phyloP scores from a whole-genome alignment of 352 stramenopile species.

The Phytophthora capsici region DNA sequence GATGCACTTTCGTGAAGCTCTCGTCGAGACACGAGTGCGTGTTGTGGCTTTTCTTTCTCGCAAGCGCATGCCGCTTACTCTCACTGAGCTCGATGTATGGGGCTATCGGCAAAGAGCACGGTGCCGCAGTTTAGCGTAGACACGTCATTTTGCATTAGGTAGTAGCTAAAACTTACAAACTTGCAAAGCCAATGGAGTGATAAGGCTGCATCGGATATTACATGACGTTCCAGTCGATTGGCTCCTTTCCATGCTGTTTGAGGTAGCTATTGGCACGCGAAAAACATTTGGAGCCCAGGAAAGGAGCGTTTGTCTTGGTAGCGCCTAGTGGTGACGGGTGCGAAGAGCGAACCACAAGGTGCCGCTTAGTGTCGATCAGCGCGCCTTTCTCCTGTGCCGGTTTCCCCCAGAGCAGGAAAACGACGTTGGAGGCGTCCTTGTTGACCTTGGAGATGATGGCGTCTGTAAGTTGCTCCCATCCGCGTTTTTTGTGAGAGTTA shows the following conservation, averaged over 20 bases:
- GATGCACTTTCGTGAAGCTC: constrained; percentile 68
- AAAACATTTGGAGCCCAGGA: constrained; percentile 95
- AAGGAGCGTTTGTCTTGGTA: constrained; percentile 95
- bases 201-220: constrained; percentile 25
- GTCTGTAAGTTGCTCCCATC: constrained; percentile 98
- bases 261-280: constrained; percentile 86
- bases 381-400: constrained; percentile 90
- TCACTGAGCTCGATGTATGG: constrained; percentile 59
- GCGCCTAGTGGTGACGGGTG: constrained; percentile 96
- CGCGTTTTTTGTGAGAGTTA: constrained; percentile 96
- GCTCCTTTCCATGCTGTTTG: constrained; percentile 72
- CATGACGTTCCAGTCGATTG: constrained; percentile 85
- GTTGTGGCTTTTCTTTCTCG: constrained; percentile 59
- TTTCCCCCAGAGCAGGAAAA: constrained; percentile 99
- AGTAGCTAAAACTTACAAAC: constrained; percentile 14
- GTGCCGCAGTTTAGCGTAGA: constrained; percentile 32
- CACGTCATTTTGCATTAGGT: constrained; percentile 31
- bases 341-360: constrained; percentile 88
- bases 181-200: too few relatives aligned
- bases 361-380: constrained; percentile 80
- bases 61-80: constrained; percentile 47
- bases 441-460: constrained; percentile 91
- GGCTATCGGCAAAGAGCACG: constrained; percentile 43
- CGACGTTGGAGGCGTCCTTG: constrained; percentile 83
- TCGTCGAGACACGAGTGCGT: constrained; percentile 56